These are phyloP conservation scores for Oidiodendron maius DNA, from an alignment of 495 filamentous ascomycete species.

Conservation along the genomic window DNA sequence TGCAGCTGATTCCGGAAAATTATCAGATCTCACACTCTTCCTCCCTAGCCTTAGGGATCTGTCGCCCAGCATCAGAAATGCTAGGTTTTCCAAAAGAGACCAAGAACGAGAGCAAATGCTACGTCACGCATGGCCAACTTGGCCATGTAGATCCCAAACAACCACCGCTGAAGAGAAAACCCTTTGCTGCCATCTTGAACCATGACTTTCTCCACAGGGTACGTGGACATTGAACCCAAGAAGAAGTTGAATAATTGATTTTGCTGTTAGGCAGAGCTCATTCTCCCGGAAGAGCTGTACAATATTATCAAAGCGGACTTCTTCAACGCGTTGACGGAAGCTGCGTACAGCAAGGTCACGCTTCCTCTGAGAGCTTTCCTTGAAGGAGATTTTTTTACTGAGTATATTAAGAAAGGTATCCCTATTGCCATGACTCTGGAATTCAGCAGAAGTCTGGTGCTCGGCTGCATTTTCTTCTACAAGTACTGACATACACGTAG, in stretches of 20 bases:
- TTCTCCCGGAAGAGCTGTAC: constrained; percentile 65
- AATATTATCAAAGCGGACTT: constrained; percentile 52
- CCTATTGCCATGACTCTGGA: not conserved
- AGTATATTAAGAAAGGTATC: constrained; percentile 81
- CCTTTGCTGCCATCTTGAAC: constrained; percentile 60
- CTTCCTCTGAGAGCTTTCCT: constrained; percentile 70
- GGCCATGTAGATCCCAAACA: constrained; percentile 63
- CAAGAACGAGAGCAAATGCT: constrained; percentile 55
- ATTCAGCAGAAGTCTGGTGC: not conserved
- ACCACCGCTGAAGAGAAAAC: constrained; percentile 63
- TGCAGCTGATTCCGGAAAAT: not conserved
- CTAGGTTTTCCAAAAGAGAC: constrained; percentile 11
- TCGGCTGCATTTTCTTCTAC: too few relatives aligned
- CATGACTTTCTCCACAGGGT: constrained; percentile 79
- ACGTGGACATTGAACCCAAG: not conserved
- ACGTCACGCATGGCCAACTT: constrained; percentile 61
- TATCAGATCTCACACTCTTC: not conserved
- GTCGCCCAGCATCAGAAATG: constrained; percentile 9
- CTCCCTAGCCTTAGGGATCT: not conserved
- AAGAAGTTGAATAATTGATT: not conserved
- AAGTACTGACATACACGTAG: too few relatives aligned
- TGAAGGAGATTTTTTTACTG: constrained; percentile 73
- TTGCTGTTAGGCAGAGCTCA: constrained; percentile 58
- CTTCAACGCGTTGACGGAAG: constrained; percentile 14
- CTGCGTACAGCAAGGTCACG: constrained; percentile 62